phyloP scores from a whole-genome alignment of 2,329 filamentous ascomycete genomes.

The Trichoderma sp. region DNA sequence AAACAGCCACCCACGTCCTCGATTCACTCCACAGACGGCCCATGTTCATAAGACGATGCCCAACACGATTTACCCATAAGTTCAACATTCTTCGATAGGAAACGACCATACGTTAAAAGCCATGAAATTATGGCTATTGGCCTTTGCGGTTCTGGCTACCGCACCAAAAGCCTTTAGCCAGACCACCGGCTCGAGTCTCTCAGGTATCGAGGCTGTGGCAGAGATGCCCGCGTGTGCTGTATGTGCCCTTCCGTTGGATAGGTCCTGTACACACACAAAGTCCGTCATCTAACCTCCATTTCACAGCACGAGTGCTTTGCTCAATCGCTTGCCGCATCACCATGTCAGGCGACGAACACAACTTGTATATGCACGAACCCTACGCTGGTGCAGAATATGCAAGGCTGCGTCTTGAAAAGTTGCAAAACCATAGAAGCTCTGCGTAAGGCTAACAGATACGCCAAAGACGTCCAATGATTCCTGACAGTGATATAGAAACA shows the following conservation, averaged over 20 bases:
- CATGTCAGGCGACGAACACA: conserved; percentile 29
- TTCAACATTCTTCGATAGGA: not conserved
- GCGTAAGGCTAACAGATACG: conserved; percentile 25
- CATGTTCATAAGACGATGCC: not conserved
- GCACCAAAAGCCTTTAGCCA: conserved; percentile 5
- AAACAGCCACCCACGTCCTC: not conserved
- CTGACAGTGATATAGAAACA: conserved; percentile 23
- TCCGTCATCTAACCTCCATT: not conserved
- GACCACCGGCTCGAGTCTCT: not conserved
- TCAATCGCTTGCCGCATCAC: conserved; percentile 26
- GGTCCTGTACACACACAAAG: not conserved
- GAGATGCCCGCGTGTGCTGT: conserved; percentile 35
- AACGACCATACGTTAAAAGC: not conserved
- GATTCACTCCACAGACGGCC: not conserved
- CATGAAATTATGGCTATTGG: conserved; percentile 10
- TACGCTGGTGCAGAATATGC: conserved; percentile 26
- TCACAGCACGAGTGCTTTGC: conserved; percentile 30
- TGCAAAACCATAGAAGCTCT: conserved; percentile 34
- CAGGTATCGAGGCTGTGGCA: conserved; percentile 15
- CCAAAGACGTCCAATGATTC: too few relatives aligned
- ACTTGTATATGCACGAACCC: conserved; percentile 34
- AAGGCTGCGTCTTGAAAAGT: conserved; percentile 28
- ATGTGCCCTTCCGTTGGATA: conserved; percentile 10
- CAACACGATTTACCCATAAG: not conserved
- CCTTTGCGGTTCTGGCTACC: conserved; percentile 12